These are phyloP conservation scores for Sphagnum contortum DNA, from an alignment of 225 moss, liverwort and hornwort species.

Conservation along the genomic window DNA sequence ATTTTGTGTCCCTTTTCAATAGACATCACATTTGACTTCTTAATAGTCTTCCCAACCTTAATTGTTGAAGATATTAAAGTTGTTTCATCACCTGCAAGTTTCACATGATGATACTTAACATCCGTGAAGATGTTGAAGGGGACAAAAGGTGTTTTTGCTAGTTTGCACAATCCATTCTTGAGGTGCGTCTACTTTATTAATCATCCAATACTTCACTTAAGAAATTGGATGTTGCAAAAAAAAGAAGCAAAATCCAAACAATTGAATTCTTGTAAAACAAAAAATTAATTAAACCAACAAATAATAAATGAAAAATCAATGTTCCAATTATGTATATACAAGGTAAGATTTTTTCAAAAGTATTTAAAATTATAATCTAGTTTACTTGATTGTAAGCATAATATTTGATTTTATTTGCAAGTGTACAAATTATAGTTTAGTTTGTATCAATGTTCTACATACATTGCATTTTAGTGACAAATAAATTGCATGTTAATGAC, in stretches of 20 bases:
- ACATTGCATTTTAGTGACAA: too few species aligned
- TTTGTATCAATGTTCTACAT: too few species aligned
- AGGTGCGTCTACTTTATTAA: neutral
- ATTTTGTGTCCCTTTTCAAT: neutral
- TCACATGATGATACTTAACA: neutral
- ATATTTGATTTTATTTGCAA: too few species aligned
- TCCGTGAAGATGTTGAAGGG: neutral
- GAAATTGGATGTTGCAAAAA: too few species aligned
- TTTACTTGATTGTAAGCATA: too few species aligned
- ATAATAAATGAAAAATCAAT: neutral
- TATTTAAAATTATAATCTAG: too few species aligned
- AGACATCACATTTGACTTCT: neutral
- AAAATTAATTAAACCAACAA: neutral
- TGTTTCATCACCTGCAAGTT: neutral
- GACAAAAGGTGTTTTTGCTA: neutral
- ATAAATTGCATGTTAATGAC: too few species aligned
- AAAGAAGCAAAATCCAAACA: neutral
- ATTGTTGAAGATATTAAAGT: neutral
- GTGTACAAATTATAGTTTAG: too few species aligned
- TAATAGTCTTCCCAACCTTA: neutral
- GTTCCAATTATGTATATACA: too few species aligned
- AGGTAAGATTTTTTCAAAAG: too few species aligned
- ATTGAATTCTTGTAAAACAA: neutral
- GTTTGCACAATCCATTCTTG: neutral
- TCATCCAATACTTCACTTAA: neutral